Percentiles rank a stretch among this genome's conserved stretches.
Conservation (phyloP, 805 yeast genomes). For the Zygosaccharomyces bailii region DNA sequence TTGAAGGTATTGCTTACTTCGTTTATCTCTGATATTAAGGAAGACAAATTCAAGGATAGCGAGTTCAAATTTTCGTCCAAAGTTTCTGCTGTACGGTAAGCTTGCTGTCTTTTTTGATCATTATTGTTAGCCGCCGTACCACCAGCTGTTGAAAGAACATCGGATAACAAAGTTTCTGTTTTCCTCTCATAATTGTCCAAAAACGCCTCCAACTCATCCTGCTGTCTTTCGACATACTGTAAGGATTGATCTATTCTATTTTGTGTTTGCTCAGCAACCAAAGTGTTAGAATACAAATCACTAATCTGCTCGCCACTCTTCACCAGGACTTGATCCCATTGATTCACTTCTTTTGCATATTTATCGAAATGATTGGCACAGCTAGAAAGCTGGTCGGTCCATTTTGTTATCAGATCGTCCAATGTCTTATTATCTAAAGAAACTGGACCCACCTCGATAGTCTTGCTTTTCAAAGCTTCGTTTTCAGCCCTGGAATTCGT, state of each 20-base stretch:
- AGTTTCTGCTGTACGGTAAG: slow-evolving; percentile 81
- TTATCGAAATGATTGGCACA: slow-evolving; percentile 70
- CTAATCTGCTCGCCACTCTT: slow-evolving; percentile 82
- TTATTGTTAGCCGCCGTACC: slow-evolving; percentile 35
- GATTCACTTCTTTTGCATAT: slow-evolving; percentile 69
- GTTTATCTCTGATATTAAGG: slow-evolving; percentile 78
- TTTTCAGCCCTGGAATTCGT: slow-evolving; percentile 19
- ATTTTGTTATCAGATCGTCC: slow-evolving; percentile 86
- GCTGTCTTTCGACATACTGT: slow-evolving; percentile 84
- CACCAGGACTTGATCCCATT: slow-evolving; percentile 84
- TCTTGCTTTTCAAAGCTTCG: slow-evolving; percentile 39
- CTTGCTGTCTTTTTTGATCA: slow-evolving; percentile 85
- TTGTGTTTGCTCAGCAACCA: slow-evolving; percentile 82
- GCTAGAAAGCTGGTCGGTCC: slow-evolving; percentile 82
- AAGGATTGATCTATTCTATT: slow-evolving; percentile 82
- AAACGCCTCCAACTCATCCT: slow-evolving; percentile 80
- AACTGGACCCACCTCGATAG: slow-evolving; percentile 62
- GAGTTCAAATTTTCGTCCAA: slow-evolving; percentile 77
- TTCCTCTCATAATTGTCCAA: slow-evolving; percentile 71
- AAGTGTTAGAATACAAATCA: slow-evolving; percentile 69
- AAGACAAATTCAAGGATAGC: slow-evolving; percentile 70
- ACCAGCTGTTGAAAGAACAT: slow-evolving; percentile 35
- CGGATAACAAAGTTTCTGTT: slow-evolving; percentile 38
- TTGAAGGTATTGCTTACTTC: slow-evolving; percentile 78
- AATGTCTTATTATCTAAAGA: slow-evolving; percentile 86